Base-by-base conservation (phyloP, 2,329 filamentous ascomycete genomes). In the Falciphora oryzae region DNA sequence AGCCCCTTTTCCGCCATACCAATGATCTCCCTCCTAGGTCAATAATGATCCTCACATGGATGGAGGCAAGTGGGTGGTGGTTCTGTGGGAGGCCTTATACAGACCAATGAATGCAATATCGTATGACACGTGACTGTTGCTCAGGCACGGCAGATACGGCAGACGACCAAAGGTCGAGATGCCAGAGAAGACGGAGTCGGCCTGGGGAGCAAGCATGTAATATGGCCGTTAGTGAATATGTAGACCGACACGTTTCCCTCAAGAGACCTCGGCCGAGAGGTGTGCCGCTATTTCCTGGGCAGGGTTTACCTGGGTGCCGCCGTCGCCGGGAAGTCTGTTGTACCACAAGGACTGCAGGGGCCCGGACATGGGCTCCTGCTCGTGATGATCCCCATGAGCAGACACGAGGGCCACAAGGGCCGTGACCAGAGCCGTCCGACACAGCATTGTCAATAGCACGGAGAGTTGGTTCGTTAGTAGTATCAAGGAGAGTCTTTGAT, bases 131-230 rank as follows among this genome's bases (percentile, higher is more conserved):
- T 86, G 83, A 57, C 86, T 82, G 67, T 84, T 88, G n/a, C 85
- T 80, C 4, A 96, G 80, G 73, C 92, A 96, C 3, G 90, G 90
- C 65, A 83, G 85, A 76, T 96, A 95, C 7, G 88, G 87, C 57
- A 95, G 79, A 62, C 91, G 87, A 14, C 91, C 92, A 73, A 95
- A 95, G 10, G 92, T 96, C 1, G 89, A 90, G 72, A 96, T 95
- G 32, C 92, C 92, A 1, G 90, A 94, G 77, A 95, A 96, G 65
- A 95, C 91, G 0, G 91, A 93, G 75, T 96, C 91, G 66, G 91
- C 91, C 89, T 93, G 66, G 22, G 31, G 14, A 44, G 25, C 63
- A 38, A 64, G 31, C 6, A 44, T n/a, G 59, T 10, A 38, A 53
- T 10, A 53, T 67, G 32, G 65, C 58, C 59, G 27, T 57, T 63